These are phyloP conservation scores for Elsinoe ampelina DNA, from an alignment of 2,329 filamentous ascomycete genomes.

Conservation along the genomic window DNA sequence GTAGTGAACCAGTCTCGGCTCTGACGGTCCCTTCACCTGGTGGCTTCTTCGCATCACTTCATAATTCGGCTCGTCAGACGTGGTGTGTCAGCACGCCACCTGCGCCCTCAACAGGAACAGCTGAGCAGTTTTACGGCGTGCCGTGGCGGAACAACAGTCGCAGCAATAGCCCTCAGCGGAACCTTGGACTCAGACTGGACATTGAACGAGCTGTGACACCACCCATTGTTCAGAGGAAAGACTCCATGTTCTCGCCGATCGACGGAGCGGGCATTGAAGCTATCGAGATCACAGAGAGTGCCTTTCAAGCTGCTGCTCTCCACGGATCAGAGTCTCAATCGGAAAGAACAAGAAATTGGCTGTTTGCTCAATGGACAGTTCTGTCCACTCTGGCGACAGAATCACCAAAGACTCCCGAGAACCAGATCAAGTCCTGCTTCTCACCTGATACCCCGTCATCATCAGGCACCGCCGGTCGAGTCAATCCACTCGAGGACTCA, in stretches of 20 bases:
- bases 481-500: slow-evolving; percentile 26
- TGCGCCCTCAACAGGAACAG: slow-evolving; percentile 78
- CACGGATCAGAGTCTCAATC: slow-evolving; percentile 53
- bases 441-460: slow-evolving; percentile 9
- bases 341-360: slow-evolving; percentile 79
- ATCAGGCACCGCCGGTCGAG: slow-evolving; percentile 18
- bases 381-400: background rate
- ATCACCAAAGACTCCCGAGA: background rate
- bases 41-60: slow-evolving; percentile 82
- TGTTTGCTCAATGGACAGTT: slow-evolving; percentile 56
- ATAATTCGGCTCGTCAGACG: slow-evolving; percentile 64
- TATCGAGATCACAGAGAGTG: slow-evolving; percentile 40
- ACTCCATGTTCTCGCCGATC: slow-evolving; percentile 29
- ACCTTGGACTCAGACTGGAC: slow-evolving; percentile 58
- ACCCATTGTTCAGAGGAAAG: slow-evolving; percentile 33
- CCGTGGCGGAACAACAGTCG: slow-evolving; percentile 50
- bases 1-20: slow-evolving; percentile 61
- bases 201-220: slow-evolving; percentile 43
- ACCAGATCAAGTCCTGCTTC: slow-evolving; percentile 10
- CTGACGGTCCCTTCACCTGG: slow-evolving; percentile 86
- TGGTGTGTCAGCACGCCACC: slow-evolving; percentile 55
- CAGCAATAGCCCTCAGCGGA: slow-evolving; percentile 35
- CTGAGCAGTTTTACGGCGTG: slow-evolving; percentile 80
- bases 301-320: background rate
- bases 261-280: slow-evolving; percentile 27